A percentile compares a stretch with the other conserved stretches of the same genome.
Conservation (phyloP, 306 rosid genomes). For the Pyrus pyrifolia region DNA sequence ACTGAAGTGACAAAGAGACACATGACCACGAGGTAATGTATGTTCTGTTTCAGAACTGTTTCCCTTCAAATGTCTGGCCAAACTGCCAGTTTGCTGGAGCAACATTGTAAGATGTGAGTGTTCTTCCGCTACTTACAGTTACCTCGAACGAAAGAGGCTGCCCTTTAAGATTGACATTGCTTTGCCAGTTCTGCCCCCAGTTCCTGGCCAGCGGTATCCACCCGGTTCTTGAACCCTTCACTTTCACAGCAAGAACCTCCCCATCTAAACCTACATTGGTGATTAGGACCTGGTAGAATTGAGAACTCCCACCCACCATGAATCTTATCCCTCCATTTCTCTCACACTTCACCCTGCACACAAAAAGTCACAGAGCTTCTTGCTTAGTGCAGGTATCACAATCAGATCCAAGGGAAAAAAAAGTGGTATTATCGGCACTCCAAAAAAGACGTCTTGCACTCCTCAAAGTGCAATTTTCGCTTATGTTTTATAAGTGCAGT, state of each 20-base stretch:
- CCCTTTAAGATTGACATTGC: conserved; percentile 62
- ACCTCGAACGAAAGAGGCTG: conserved; percentile 96
- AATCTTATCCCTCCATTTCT: conserved; percentile 77
- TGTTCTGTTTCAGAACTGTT: conserved; percentile 40
- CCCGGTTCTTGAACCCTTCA: conserved; percentile 92
- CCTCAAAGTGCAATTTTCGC: neutral
- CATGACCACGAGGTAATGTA: neutral
- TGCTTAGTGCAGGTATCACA: conserved; percentile 8
- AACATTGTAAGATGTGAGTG: conserved; percentile 73
- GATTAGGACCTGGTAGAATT: conserved; percentile 69
- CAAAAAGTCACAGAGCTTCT: conserved; percentile 7
- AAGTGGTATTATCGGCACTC: neutral
- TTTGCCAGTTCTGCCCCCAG: conserved; percentile 92
- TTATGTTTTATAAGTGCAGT: neutral
- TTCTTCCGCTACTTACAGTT: conserved; percentile 55
- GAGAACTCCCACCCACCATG: conserved; percentile 63
- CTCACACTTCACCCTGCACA: conserved; percentile 74
- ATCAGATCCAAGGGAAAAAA: neutral
- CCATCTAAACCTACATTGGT: conserved; percentile 86
- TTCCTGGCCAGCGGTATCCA: conserved; percentile 94
- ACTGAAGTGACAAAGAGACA: conserved; percentile 3
- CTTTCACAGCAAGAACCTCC: conserved; percentile 80
- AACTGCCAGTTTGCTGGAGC: conserved; percentile 76
- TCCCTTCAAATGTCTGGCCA: conserved; percentile 88
- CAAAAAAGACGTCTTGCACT: neutral